Percentiles rank a stretch among this genome's conserved stretches.
Conservation (phyloP, 2,329 filamentous ascomycete species). For the Bretziella fagacearum region DNA sequence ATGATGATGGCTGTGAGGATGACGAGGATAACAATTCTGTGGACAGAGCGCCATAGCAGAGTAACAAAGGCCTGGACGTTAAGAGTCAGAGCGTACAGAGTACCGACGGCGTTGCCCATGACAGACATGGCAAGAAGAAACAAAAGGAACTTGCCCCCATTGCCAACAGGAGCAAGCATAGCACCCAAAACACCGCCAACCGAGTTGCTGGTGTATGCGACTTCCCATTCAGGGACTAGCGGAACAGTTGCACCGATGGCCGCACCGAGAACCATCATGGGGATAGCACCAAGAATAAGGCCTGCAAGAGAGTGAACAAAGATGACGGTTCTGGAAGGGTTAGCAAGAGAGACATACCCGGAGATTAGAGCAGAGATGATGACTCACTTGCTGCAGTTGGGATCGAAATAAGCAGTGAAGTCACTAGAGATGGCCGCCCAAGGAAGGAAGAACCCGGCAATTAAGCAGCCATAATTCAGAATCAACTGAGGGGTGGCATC, state of each 20-base stretch:
- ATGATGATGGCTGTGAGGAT: slow-evolving; percentile 26
- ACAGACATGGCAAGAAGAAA: slow-evolving; percentile 24
- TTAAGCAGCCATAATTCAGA: slow-evolving; percentile 24
- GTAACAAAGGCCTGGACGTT: slow-evolving; percentile 27
- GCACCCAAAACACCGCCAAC: slow-evolving; percentile 18
- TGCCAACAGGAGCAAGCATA: slow-evolving; percentile 17
- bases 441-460: slow-evolving; percentile 28
- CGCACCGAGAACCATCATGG: slow-evolving; percentile 23
- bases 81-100: slow-evolving; percentile 25
- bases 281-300: slow-evolving; percentile 15
- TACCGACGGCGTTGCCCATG: slow-evolving; percentile 24
- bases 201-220: slow-evolving; percentile 15
- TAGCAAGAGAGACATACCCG: no score
- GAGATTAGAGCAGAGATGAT: no score
- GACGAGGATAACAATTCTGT: slow-evolving; percentile 26
- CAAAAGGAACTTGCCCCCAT: slow-evolving; percentile 23
- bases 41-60: slow-evolving; percentile 22
- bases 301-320: slow-evolving; percentile 10
- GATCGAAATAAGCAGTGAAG: slow-evolving; percentile 25
- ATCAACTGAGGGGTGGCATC: slow-evolving; percentile 15
- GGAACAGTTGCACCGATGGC: slow-evolving; percentile 20
- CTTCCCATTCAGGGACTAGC: slow-evolving; percentile 16
- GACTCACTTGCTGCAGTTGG: slow-evolving; percentile 4
- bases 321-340: no score
- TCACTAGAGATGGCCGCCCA: slow-evolving; percentile 26